These are phyloP conservation scores for Lepidium campestre DNA, from an alignment of 441 rosid species.

Conservation along the genomic window DNA sequence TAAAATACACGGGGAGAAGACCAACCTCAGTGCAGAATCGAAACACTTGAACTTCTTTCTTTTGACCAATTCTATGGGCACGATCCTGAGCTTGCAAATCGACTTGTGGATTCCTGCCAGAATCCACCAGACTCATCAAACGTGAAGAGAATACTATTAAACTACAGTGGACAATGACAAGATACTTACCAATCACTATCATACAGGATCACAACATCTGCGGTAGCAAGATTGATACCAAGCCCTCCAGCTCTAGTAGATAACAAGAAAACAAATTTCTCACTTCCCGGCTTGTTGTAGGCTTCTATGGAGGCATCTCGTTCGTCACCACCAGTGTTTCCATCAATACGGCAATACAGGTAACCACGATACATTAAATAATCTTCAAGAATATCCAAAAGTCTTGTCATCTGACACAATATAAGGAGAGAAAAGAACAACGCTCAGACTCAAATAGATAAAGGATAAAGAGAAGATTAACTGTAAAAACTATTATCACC, in stretches of 20 bases:
- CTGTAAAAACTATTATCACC: not conserved
- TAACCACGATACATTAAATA: constrained; percentile 93
- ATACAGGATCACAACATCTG: constrained; percentile 97
- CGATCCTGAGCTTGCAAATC: constrained; percentile 99
- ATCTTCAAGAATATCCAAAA: constrained; percentile 98
- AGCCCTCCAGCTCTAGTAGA: constrained; percentile 99
- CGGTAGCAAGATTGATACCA: constrained; percentile 99
- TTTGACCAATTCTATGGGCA: constrained; percentile 99
- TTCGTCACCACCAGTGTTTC: constrained; percentile 99
- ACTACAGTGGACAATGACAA: constrained; percentile 1
- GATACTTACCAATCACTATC: constrained; percentile 91
- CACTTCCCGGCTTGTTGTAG: constrained; percentile 96
- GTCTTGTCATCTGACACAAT: constrained; percentile 84
- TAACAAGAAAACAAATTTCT: constrained; percentile 93
- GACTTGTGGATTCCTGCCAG: constrained; percentile 96
- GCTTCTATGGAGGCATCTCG: constrained; percentile 98
- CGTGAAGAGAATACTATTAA: not conserved
- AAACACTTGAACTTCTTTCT: constrained; percentile 99
- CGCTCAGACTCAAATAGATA: constrained; percentile 8
- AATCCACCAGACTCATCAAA: constrained; percentile 25
- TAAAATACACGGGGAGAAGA: constrained; percentile 10
- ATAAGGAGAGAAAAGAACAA: not conserved
- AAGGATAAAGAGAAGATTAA: not conserved
- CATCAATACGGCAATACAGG: constrained; percentile 96
- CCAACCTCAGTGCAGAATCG: constrained; percentile 97